Conservation (phyloP, 2,329 filamentous ascomycete species). For the Penicillium nordicum region DNA sequence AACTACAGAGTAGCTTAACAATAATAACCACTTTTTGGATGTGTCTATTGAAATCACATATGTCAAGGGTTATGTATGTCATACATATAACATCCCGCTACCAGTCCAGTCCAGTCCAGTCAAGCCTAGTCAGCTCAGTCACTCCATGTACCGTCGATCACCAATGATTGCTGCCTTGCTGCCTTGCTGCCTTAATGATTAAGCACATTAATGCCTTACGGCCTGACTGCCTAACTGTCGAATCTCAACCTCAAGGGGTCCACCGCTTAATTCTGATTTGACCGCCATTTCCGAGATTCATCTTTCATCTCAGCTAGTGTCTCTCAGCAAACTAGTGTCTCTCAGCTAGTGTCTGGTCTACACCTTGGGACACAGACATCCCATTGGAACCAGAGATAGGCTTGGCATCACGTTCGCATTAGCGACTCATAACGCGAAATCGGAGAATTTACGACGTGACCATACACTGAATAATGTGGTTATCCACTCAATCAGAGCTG, state of each 20-base stretch:
- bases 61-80: neutral
- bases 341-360: neutral
- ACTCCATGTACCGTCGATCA: slow-evolving; percentile 6
- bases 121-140: neutral
- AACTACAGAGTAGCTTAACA: neutral
- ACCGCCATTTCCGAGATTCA: neutral
- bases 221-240: neutral
- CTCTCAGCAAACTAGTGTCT: too few relatives aligned
- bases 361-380: neutral
- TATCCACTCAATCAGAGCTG: neutral
- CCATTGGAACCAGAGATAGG: neutral
- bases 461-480: neutral
- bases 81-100: slow-evolving; percentile 2
- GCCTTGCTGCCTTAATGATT: neutral
- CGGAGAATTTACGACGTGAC: neutral
- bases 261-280: neutral
- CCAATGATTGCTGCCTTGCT: neutral
- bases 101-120: neutral
- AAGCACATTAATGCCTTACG: neutral
- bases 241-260: neutral
- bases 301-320: neutral
- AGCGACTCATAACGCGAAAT: neutral
- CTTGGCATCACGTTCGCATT: slow-evolving; percentile 2
- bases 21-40: neutral
- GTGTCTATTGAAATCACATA: neutral